These are phyloP conservation scores for Camellia japonica DNA, from an alignment of 148 eudicot genomes.

Conservation along the genomic window DNA sequence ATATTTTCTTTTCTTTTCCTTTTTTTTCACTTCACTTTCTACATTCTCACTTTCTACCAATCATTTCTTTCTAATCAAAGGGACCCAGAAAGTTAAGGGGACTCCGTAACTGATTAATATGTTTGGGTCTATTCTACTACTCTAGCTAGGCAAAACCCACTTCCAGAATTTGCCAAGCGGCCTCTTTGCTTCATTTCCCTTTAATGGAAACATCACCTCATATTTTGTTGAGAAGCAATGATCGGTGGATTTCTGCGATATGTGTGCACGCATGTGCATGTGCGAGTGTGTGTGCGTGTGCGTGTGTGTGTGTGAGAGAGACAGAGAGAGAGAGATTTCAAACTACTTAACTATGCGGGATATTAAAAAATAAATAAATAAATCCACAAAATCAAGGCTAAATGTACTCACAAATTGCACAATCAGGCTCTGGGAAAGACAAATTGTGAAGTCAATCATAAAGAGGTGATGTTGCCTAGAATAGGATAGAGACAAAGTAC, in stretches of 20 bases:
- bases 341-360: not conserved
- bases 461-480: conserved; percentile 13
- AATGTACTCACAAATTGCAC: not conserved
- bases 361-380: not conserved
- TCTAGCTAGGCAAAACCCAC: not conserved
- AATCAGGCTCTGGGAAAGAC: conserved; percentile 11
- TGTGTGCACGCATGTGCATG: not conserved
- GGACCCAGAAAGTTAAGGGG: not conserved
- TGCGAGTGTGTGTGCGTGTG: not conserved
- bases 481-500: not conserved
- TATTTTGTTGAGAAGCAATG: not conserved
- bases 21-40: too few species aligned
- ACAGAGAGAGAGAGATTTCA: not conserved
- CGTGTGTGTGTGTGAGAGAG: not conserved
- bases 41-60: too few species aligned
- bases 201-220: not conserved
- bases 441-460: conserved; percentile 12
- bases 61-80: too few species aligned
- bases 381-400: not conserved
- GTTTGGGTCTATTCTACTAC: not conserved
- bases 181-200: not conserved
- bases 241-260: not conserved
- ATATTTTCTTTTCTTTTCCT: too few species aligned
- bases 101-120: not conserved
- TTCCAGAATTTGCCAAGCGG: not conserved